These are phyloP conservation scores for Malus fusca DNA, from an alignment of 306 rosid genomes.

Conservation along the genomic window DNA sequence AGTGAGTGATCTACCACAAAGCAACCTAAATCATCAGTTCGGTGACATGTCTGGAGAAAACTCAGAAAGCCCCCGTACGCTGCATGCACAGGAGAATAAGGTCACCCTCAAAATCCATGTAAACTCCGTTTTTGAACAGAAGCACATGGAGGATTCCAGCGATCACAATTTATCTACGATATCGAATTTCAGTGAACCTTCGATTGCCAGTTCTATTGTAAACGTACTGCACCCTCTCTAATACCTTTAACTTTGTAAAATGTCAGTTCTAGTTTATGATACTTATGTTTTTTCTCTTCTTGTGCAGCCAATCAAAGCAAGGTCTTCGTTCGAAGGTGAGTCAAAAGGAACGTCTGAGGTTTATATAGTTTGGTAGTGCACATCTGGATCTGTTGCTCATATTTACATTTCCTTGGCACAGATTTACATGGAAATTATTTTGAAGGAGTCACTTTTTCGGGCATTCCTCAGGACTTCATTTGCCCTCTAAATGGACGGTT, in stretches of 20 bases:
- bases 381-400: conserved; percentile 8
- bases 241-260: not conserved
- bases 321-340: conserved; percentile 50
- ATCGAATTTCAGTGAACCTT: conserved; percentile 24
- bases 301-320: conserved; percentile 44
- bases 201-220: conserved; percentile 12
- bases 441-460: conserved; percentile 38
- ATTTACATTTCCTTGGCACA: conserved; percentile 15
- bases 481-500: conserved; percentile 64
- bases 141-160: not conserved
- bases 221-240: conserved; percentile 11
- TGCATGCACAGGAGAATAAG: conserved; percentile 26
- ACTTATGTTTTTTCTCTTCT: conserved; percentile 4
- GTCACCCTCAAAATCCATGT: conserved; percentile 20
- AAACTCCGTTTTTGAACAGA: conserved; percentile 23
- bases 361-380: conserved; percentile 4
- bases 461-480: conserved; percentile 55
- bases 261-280: conserved; percentile 5
- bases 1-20: conserved; percentile 10
- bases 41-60: conserved; percentile 16
- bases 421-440: conserved; percentile 21
- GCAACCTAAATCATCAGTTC: conserved; percentile 18
- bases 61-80: conserved; percentile 9
- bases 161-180: conserved; percentile 1
- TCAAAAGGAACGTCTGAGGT: conserved; percentile 2